Evolutionary conservation across 2,329 filamentous ascomycete species (phyloP).

Genomic region (Neurospora sp.): DNA sequence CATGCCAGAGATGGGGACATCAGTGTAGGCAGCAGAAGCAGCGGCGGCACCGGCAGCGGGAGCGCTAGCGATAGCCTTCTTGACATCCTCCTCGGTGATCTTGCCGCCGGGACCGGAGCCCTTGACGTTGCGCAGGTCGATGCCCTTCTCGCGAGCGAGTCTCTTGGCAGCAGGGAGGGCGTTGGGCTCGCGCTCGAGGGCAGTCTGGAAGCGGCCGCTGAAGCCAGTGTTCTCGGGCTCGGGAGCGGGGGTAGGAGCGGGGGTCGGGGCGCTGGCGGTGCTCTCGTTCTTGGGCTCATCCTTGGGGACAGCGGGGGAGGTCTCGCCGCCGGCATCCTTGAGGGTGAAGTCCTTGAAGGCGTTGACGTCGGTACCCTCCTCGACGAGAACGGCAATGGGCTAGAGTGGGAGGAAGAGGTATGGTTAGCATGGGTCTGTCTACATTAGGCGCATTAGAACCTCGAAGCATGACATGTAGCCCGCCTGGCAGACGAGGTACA

Average conservation of each 20-base stretch:
- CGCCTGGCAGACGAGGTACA: not conserved
- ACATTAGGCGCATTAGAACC: not conserved
- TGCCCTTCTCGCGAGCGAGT: constrained; percentile 75
- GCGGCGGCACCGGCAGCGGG: constrained; percentile 37
- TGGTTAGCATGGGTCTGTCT: not conserved
- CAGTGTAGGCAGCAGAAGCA: constrained; percentile 65
- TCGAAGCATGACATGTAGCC: not conserved
- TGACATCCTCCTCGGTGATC: constrained; percentile 86
- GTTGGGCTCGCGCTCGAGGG: constrained; percentile 72
- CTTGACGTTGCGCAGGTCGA: constrained; percentile 70
- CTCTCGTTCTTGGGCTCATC: constrained; percentile 55
- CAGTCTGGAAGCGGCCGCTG: constrained; percentile 69
- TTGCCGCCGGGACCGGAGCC: constrained; percentile 77
- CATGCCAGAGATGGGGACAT: constrained; percentile 81
- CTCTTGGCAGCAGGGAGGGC: constrained; percentile 66
- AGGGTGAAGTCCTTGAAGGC: constrained; percentile 84
- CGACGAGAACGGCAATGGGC: constrained; percentile 93
- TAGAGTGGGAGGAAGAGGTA: constrained; percentile 27
- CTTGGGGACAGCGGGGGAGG: constrained; percentile 55
- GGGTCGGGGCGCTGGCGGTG: constrained; percentile 44
- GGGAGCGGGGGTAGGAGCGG: constrained; percentile 44
- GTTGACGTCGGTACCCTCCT: constrained; percentile 78
- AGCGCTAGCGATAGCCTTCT: constrained; percentile 61
- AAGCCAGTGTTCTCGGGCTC: constrained; percentile 62
- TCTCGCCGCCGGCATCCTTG: constrained; percentile 81